Conservation (phyloP, 2,329 filamentous ascomycete genomes). For the Claviceps africana region DNA sequence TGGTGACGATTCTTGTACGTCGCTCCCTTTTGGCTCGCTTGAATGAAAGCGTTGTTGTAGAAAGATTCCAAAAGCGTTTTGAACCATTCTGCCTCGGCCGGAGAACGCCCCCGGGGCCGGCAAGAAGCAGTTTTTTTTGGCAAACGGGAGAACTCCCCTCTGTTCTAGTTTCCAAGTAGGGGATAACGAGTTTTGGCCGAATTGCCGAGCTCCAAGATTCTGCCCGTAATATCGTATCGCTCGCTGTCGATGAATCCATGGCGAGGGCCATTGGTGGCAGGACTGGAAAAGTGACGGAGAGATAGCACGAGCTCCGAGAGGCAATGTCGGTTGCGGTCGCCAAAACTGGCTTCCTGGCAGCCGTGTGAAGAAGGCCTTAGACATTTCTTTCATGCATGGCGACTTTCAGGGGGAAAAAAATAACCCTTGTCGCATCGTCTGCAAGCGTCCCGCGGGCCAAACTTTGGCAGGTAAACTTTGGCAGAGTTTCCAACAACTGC, state of each 20-base stretch:
- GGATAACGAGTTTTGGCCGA: background rate
- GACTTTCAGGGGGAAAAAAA: conserved; percentile 6
- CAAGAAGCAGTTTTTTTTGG: background rate
- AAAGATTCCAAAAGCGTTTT: background rate
- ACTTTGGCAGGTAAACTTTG: background rate
- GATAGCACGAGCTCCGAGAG: conserved; percentile 2
- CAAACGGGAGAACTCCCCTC: background rate
- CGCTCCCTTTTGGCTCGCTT: background rate
- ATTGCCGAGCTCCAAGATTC: too few species aligned
- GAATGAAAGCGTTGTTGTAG: background rate
- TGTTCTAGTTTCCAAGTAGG: background rate
- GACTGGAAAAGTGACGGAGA: background rate
- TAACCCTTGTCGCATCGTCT: background rate
- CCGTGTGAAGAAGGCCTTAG: conserved; percentile 24
- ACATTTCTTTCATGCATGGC: conserved; percentile 29
- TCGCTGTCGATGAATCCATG: background rate
- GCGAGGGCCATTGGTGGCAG: conserved; percentile 3
- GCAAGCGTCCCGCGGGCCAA: background rate
- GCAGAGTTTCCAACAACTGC: background rate
- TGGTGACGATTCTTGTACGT: background rate
- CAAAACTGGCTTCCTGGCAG: conserved; percentile 22
- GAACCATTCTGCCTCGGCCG: background rate
- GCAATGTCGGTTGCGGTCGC: conserved; percentile 14
- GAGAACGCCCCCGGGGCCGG: background rate
- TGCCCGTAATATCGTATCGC: background rate